Evolutionary conservation across 768 basidiomycete species (phyloP).

Genomic region (Suillus ampliporus): DNA sequence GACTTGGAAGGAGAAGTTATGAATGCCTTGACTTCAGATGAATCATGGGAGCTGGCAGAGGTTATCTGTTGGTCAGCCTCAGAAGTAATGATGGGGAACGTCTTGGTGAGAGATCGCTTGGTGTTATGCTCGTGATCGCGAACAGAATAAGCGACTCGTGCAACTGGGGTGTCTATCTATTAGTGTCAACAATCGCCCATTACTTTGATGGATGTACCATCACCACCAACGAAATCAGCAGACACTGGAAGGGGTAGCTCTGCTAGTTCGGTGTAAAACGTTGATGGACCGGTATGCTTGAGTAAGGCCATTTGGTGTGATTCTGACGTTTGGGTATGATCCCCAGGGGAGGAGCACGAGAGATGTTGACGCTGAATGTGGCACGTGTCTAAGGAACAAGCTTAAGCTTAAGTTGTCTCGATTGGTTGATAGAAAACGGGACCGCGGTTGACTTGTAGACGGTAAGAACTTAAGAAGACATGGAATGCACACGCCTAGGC

Average conservation of each 20-base stretch:
- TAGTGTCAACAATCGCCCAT: no score
- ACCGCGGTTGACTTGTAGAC: no score
- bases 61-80: slow-evolving; percentile 6
- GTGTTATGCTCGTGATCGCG: slow-evolving; percentile 57
- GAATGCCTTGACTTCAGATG: slow-evolving; percentile 45
- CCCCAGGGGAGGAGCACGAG: no score
- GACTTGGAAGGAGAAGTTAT: slow-evolving; percentile 48
- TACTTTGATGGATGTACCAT: not conserved
- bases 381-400: not conserved
- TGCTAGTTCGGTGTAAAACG: slow-evolving; percentile 43
- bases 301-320: slow-evolving; percentile 23
- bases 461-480: no score
- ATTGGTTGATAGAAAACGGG: no score
- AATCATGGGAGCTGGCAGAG: slow-evolving; percentile 22
- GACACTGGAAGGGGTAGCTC: slow-evolving; percentile 46
- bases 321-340: no score
- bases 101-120: slow-evolving; percentile 51
- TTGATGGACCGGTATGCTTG: slow-evolving; percentile 24
- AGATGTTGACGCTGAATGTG: not conserved
- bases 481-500: no score
- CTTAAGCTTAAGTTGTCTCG: no score
- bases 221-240: slow-evolving; percentile 36
- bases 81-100: slow-evolving; percentile 34
- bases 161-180: slow-evolving; percentile 34
- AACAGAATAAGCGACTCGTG: slow-evolving; percentile 52